These are phyloP conservation scores for Yarrowia galli DNA, from an alignment of 1,139 yeast species.

Conservation along the genomic window DNA sequence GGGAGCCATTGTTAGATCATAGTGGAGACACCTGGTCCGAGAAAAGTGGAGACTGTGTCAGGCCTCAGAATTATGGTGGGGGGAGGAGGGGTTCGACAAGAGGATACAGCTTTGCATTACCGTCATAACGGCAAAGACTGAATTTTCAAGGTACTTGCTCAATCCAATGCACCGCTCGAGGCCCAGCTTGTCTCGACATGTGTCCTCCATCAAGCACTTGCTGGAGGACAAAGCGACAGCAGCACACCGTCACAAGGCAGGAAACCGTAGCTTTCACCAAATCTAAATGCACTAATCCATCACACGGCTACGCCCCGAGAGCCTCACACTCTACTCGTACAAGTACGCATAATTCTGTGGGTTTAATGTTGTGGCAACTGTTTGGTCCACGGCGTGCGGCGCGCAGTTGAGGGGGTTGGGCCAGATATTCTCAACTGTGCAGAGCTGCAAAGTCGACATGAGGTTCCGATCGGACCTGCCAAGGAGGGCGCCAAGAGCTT, in stretches of 20 bases:
- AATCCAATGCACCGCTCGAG: background rate
- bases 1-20: background rate
- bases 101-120: too few species aligned
- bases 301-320: conserved; percentile 31
- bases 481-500: background rate
- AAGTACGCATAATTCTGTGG: conserved; percentile 9
- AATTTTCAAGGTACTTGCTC: background rate
- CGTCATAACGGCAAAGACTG: conserved; percentile 10
- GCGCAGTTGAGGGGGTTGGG: background rate
- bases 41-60: conserved; percentile 5
- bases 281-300: conserved; percentile 12
- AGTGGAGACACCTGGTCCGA: conserved; percentile 10
- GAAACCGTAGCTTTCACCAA: background rate
- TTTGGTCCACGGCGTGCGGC: background rate
- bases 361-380: conserved; percentile 4
- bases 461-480: background rate
- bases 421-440: too few species aligned
- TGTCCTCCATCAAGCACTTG: background rate
- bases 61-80: too few species aligned
- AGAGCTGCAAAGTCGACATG: too few species aligned
- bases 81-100: too few species aligned
- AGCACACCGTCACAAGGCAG: background rate
- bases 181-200: background rate
- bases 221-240: background rate
- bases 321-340: conserved; percentile 18